These are phyloP conservation scores for Nakaseomyces sp. DNA, from an alignment of 1,139 yeast species.

Conservation along the genomic window DNA sequence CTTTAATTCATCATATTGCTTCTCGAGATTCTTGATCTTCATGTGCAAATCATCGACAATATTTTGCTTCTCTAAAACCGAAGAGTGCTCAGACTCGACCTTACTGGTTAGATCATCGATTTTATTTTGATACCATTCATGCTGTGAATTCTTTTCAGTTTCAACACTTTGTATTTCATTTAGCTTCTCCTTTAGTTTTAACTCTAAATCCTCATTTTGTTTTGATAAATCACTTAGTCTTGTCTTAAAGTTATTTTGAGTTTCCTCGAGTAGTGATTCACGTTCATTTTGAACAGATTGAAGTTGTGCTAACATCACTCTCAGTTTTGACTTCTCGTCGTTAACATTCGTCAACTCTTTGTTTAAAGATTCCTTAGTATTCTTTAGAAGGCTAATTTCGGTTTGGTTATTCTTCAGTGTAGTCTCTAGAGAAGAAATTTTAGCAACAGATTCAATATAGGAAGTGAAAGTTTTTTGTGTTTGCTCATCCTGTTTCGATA, in stretches of 20 bases:
- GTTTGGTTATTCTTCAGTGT: conserved; percentile 44
- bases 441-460: not conserved
- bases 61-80: conserved; percentile 14
- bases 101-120: conserved; percentile 39
- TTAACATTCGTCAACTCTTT: conserved; percentile 47
- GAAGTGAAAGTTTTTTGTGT: conserved; percentile 35
- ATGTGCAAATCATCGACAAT: conserved; percentile 32
- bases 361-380: conserved; percentile 45
- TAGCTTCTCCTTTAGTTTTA: conserved; percentile 42
- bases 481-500: conserved; percentile 47
- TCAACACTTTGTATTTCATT: conserved; percentile 38
- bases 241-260: conserved; percentile 35
- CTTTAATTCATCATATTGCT: conserved; percentile 34
- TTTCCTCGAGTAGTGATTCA: conserved; percentile 43
- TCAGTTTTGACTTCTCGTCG: conserved; percentile 53
- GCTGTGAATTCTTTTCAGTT: conserved; percentile 39
- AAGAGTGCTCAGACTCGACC: not conserved
- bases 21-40: conserved; percentile 30
- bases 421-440: conserved; percentile 17
- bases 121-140: conserved; percentile 57
- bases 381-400: conserved; percentile 45
- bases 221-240: conserved; percentile 32
- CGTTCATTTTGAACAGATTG: conserved; percentile 59
- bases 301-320: conserved; percentile 50
- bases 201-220: conserved; percentile 43